A percentile compares a stretch with the other conserved stretches of the same genome.
Conservation (phyloP, 257 asterid genomes). For the Solanum tarijense region DNA sequence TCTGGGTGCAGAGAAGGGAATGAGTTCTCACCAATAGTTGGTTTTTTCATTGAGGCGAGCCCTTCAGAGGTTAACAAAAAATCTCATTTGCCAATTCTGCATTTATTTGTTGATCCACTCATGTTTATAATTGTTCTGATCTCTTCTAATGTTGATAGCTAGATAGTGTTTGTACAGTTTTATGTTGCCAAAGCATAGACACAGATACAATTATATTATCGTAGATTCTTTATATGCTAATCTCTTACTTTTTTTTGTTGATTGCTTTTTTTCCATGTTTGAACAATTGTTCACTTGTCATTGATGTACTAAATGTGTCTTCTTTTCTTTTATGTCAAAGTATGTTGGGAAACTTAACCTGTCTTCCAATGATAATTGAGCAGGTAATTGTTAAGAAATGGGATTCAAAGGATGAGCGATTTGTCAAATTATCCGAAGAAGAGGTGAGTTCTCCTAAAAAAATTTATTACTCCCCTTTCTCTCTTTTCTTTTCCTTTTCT, state of each 20-base stretch:
- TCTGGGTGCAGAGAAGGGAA: conserved; percentile 54
- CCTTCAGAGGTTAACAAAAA: conserved; percentile 53
- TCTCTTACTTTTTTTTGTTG: not conserved
- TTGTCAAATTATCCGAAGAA: conserved; percentile 60
- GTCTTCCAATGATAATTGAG: conserved; percentile 2
- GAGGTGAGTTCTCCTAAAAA: conserved; percentile 42
- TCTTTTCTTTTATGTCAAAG: not conserved
- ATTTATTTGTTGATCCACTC: not conserved
- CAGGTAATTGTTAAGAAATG: conserved; percentile 83
- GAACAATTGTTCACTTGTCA: not conserved
- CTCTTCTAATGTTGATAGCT: not conserved
- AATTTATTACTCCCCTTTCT: not conserved
- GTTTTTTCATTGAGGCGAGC: conserved; percentile 45
- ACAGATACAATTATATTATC: not conserved
- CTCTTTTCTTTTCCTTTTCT: not conserved
- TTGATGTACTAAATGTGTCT: not conserved
- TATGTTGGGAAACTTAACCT: not conserved
- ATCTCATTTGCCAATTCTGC: not conserved
- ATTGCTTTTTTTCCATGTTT: not conserved
- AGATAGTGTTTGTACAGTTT: not conserved
- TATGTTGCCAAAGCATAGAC: not conserved
- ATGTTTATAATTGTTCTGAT: not conserved
- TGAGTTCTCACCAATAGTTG: conserved; percentile 71
- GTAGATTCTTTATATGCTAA: not conserved
- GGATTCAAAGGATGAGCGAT: conserved; percentile 60